Evolutionary conservation across 2,329 filamentous ascomycete species (phyloP).

Genomic region (Phialocephala subalpina): DNA sequence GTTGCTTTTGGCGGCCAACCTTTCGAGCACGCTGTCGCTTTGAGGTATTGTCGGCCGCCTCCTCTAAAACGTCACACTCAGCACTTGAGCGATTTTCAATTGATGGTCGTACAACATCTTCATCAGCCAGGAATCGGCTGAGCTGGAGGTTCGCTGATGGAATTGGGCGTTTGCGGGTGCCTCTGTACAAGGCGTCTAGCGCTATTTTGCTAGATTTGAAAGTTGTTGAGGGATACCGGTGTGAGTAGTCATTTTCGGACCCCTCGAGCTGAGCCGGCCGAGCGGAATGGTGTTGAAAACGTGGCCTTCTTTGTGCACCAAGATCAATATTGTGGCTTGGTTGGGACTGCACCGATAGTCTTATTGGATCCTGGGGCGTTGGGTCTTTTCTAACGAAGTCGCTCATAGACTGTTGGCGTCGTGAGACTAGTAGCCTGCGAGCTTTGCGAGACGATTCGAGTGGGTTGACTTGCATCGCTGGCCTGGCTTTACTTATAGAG

Average conservation of each 20-base stretch:
- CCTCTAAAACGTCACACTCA: constrained; percentile 1
- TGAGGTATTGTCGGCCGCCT: not conserved
- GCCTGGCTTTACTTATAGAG: not conserved
- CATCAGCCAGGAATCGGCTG: constrained; percentile 46
- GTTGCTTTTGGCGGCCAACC: constrained; percentile 34
- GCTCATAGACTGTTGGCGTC: constrained; percentile 38
- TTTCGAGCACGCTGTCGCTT: constrained; percentile 1
- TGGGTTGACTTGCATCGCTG: not conserved
- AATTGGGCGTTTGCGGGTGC: constrained; percentile 44
- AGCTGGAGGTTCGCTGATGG: constrained; percentile 45
- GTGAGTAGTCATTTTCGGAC: constrained; percentile 47
- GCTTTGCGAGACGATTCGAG: not conserved
- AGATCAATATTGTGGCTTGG: not conserved
- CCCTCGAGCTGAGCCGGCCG: constrained; percentile 66
- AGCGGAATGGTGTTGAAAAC: constrained; percentile 30
- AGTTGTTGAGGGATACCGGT: constrained; percentile 42
- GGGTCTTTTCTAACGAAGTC: constrained; percentile 42
- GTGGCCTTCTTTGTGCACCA: constrained; percentile 22
- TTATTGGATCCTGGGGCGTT: not conserved
- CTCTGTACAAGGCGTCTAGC: constrained; percentile 63
- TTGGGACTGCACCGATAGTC: not conserved
- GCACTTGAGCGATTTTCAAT: constrained; percentile 13
- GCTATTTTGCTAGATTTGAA: constrained; percentile 61
- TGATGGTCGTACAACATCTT: constrained; percentile 28
- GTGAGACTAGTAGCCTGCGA: constrained; percentile 36